Evolutionary conservation across 2,329 filamentous ascomycete genomes (phyloP).

Genomic region (Xylaria sp.): DNA sequence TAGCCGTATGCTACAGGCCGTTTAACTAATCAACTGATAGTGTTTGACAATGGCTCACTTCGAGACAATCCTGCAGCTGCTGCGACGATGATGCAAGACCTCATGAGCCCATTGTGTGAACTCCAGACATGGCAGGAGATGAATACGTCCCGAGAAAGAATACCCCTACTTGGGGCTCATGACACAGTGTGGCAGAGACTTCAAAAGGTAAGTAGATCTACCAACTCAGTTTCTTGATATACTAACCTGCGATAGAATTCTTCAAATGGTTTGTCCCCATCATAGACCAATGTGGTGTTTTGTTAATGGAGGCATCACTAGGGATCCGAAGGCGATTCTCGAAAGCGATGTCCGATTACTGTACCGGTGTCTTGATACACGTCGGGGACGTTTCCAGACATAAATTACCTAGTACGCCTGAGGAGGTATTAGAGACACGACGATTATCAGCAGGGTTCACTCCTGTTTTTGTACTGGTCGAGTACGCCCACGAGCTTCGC

Average conservation of each 20-base stretch:
- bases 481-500: slow-evolving; percentile 31
- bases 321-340: slow-evolving; percentile 25
- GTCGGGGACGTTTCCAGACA: slow-evolving; percentile 26
- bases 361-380: slow-evolving; percentile 24
- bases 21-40: slow-evolving; percentile 17
- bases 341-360: slow-evolving; percentile 29
- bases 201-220: not conserved
- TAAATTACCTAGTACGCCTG: slow-evolving; percentile 5
- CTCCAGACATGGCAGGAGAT: not conserved
- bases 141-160: not conserved
- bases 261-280: slow-evolving; percentile 8
- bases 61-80: slow-evolving; percentile 26
- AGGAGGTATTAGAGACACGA: slow-evolving; percentile 32
- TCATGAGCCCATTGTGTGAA: slow-evolving; percentile 27
- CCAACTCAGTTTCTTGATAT: too few species aligned
- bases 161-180: slow-evolving; percentile 23
- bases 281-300: not conserved
- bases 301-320: not conserved
- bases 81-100: slow-evolving; percentile 10
- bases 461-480: slow-evolving; percentile 30
- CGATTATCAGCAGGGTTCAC: slow-evolving; percentile 30
- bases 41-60: slow-evolving; percentile 33
- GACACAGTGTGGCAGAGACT: slow-evolving; percentile 33
- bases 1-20: not conserved
- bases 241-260: slow-evolving; percentile 18